A percentile compares a stretch with the other conserved stretches of the same genome.
Evolutionary conservation across 192 early-diverging fungal genomes (phyloP).

Genomic region (Dissophora globulifera): DNA sequence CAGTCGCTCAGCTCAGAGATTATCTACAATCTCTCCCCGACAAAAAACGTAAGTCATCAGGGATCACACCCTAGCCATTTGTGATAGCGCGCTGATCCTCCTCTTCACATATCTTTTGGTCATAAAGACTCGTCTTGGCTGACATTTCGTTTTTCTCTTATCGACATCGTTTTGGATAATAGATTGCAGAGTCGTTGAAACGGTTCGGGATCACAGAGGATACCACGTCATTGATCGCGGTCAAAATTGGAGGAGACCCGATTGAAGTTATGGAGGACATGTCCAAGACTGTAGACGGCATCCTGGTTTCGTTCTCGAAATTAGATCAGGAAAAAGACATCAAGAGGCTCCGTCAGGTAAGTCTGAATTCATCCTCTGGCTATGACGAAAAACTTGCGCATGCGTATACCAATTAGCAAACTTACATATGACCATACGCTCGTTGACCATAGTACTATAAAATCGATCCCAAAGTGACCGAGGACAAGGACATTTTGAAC

Average conservation of each 20-base stretch:
- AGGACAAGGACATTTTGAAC: conserved; percentile 55
- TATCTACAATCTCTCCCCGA: conserved; percentile 66
- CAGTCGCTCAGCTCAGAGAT: conserved; percentile 68
- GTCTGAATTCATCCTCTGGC: no score
- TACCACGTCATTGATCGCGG: conserved; percentile 55
- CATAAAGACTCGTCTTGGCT: no score
- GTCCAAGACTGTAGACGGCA: conserved; percentile 52
- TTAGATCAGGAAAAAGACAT: conserved; percentile 56
- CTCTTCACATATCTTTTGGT: no score
- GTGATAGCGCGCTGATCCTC: no score
- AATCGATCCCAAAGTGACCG: conserved; percentile 51
- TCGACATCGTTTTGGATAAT: background rate
- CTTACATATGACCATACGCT: no score
- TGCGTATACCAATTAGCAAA: no score
- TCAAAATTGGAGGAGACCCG: conserved; percentile 58
- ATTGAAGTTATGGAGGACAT: conserved; percentile 55
- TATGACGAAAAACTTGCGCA: no score
- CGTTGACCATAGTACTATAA: conserved; percentile 68
- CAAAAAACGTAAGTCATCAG: conserved; percentile 57
- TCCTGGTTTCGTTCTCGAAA: conserved; percentile 53
- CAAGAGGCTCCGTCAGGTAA: conserved; percentile 56
- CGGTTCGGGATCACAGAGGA: conserved; percentile 63
- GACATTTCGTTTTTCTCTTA: no score
- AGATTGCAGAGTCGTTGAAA: conserved; percentile 66
- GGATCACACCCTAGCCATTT: no score